Conservation (phyloP, 2,329 filamentous ascomycete genomes). For the Zymoseptoria passerinii region DNA sequence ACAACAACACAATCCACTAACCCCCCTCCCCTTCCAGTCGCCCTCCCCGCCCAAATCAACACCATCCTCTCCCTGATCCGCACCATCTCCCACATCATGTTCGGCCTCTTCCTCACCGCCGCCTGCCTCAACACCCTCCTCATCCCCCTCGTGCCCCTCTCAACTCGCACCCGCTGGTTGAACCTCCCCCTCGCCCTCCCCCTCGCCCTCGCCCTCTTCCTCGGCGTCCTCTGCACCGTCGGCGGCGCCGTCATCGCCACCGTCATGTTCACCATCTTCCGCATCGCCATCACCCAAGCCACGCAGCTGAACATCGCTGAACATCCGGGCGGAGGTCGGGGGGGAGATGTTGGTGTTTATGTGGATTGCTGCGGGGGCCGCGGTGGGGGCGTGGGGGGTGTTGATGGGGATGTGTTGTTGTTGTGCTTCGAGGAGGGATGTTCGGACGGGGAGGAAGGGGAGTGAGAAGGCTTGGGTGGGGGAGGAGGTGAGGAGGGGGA, state of each 20-base stretch:
- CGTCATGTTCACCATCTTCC: slow-evolving; percentile 74
- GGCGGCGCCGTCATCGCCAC: slow-evolving; percentile 69
- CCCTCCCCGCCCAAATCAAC: slow-evolving; percentile 64
- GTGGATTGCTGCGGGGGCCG: slow-evolving; percentile 69
- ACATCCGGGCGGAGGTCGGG: slow-evolving; percentile 65
- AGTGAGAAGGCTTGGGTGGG: slow-evolving; percentile 17
- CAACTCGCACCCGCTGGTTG: slow-evolving; percentile 44
- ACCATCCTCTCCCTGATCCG: slow-evolving; percentile 66
- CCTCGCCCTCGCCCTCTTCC: slow-evolving; percentile 47
- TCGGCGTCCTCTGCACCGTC: slow-evolving; percentile 58
- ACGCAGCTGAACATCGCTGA: slow-evolving; percentile 72
- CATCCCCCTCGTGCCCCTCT: slow-evolving; percentile 55
- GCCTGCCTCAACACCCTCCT: slow-evolving; percentile 63
- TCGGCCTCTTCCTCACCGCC: slow-evolving; percentile 71
- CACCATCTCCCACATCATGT: slow-evolving; percentile 76
- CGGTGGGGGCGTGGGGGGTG: slow-evolving; percentile 59
- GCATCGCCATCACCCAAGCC: slow-evolving; percentile 62
- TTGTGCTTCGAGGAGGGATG: slow-evolving; percentile 51
- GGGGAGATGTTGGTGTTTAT: slow-evolving; percentile 75
- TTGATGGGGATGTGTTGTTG: slow-evolving; percentile 74
- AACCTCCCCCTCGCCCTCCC: slow-evolving; percentile 59
- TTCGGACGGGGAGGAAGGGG: slow-evolving; percentile 42
- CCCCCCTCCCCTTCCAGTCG: slow-evolving; percentile 42
- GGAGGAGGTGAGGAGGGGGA: slow-evolving; percentile 2
- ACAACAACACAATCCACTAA: background rate